Percentiles rank a stretch among this genome's conserved stretches.
Evolutionary conservation across 257 asterid genomes (phyloP).

Genomic region (Cinchona pubescens): DNA sequence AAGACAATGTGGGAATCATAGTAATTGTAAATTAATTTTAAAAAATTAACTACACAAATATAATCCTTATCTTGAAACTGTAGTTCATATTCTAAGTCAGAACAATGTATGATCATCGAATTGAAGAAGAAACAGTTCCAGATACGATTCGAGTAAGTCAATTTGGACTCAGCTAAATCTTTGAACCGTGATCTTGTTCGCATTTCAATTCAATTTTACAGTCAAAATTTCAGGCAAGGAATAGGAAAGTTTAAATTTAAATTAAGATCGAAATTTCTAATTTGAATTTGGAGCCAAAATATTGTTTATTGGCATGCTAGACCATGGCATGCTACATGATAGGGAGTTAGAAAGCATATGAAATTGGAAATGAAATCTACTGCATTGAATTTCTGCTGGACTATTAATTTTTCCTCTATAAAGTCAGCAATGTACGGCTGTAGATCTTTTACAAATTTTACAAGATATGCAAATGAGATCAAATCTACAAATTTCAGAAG

Average conservation of each 20-base stretch:
- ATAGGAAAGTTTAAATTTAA: too few species aligned
- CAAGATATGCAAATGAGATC: not conserved
- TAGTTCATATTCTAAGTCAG: too few species aligned
- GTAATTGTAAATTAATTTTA: too few species aligned
- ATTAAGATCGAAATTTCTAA: not conserved
- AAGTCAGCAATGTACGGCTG: not conserved
- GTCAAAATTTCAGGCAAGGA: not conserved
- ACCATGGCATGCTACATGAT: not conserved
- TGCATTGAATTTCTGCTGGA: not conserved
- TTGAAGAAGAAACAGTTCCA: too few species aligned
- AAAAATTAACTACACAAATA: too few species aligned
- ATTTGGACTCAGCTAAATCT: too few species aligned
- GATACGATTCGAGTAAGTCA: too few species aligned
- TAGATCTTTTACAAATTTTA: not conserved
- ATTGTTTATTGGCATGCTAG: not conserved
- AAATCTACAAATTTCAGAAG: not conserved
- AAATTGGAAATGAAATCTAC: not conserved
- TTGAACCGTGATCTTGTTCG: too few species aligned
- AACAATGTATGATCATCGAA: too few species aligned
- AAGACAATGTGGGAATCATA: too few species aligned
- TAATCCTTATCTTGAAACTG: too few species aligned
- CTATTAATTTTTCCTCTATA: not conserved
- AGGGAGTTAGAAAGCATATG: not conserved
- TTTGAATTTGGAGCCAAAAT: too few species aligned
- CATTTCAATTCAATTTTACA: not conserved